Percentiles rank a stretch among this genome's conserved stretches.
Conservation (phyloP, 176 grass and related monocot genomes). For the Paspalum vaginatum region DNA sequence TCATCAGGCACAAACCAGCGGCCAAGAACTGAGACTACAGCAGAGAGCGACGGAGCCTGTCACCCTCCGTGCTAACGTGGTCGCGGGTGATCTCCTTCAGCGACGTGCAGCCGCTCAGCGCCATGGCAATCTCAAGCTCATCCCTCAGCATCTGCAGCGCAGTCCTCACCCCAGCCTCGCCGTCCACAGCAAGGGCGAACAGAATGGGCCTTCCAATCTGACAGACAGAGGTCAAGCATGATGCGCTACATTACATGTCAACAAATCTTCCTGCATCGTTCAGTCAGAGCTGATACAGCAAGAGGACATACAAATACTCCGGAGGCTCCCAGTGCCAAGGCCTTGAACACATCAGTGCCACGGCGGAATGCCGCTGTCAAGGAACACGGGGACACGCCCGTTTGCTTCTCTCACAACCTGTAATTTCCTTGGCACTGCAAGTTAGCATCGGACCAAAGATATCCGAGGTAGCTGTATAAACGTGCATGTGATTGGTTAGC, state of each 20-base stretch:
- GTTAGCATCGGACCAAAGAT: not conserved
- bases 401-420: constrained; percentile 80
- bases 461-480: not conserved
- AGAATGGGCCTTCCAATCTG: constrained; percentile 82
- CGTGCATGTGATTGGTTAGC: not conserved
- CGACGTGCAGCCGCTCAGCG: constrained; percentile 72
- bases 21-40: constrained; percentile 29
- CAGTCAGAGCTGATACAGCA: not conserved
- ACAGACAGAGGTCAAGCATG: constrained; percentile 22
- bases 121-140: constrained; percentile 87
- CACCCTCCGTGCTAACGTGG: constrained; percentile 57
- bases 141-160: constrained; percentile 72
- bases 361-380: constrained; percentile 83
- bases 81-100: constrained; percentile 65
- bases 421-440: not conserved
- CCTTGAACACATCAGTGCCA: constrained; percentile 94
- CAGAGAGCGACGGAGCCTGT: constrained; percentile 43
- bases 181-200: constrained; percentile 76
- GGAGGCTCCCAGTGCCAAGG: constrained; percentile 73
- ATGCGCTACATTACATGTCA: not conserved
- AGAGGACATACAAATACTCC: constrained; percentile 74
- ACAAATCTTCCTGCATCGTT: not conserved
- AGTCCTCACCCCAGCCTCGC: constrained; percentile 72
- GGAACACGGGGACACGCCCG: constrained; percentile 72
- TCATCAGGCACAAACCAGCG: not conserved